phyloP scores from a whole-genome alignment of 306 rosid genomes.

The Argentina anserina region DNA sequence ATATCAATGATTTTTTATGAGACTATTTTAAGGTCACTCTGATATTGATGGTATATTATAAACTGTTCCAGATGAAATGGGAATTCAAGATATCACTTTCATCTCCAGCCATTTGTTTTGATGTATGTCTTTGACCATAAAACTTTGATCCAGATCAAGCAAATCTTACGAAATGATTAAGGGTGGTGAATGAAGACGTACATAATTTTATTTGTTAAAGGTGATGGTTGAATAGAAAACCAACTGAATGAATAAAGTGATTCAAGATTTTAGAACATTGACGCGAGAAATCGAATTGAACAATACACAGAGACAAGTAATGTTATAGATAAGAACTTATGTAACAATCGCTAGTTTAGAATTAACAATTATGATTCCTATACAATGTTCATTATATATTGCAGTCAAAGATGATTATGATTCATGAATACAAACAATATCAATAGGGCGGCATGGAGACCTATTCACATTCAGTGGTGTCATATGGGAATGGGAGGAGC shows the following conservation, averaged over 20 bases:
- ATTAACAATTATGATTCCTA: background rate
- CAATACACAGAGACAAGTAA: no score
- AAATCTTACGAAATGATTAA: background rate
- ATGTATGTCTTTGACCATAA: constrained; percentile 3
- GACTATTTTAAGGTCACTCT: background rate
- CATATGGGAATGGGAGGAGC: background rate
- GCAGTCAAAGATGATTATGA: constrained; percentile 6
- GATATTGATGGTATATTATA: background rate
- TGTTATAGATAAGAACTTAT: no score
- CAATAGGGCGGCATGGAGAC: constrained; percentile 19
- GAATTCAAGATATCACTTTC: constrained; percentile 16
- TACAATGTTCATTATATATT: background rate
- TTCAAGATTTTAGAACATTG: background rate
- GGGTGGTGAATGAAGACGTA: constrained; percentile 3
- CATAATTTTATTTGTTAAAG: background rate
- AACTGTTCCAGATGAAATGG: background rate
- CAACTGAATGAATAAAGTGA: background rate
- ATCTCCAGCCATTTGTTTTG: constrained; percentile 7
- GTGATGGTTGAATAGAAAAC: background rate
- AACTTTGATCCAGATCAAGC: background rate
- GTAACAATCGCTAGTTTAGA: background rate
- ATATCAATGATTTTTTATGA: background rate
- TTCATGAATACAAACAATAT: background rate
- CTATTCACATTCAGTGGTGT: constrained; percentile 9
- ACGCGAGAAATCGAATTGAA: background rate